Percentiles rank a stretch among this genome's conserved stretches.
These are phyloP conservation scores for Diacronema lutheri DNA, from an alignment of 78 protist genomes.

Conservation along the genomic window DNA sequence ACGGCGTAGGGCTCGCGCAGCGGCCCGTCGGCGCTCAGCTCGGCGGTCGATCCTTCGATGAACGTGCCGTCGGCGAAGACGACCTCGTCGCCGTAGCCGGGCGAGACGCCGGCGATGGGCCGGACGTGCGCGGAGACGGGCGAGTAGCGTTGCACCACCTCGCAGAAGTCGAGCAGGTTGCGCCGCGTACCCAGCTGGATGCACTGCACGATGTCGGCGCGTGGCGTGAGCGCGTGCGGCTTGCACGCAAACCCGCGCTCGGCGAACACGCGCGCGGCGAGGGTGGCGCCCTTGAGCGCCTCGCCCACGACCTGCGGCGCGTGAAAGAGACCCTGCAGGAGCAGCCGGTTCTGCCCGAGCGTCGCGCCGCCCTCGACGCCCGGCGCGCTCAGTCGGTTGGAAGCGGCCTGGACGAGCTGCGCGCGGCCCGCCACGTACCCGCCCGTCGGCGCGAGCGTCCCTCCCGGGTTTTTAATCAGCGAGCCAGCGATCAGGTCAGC, in stretches of 20 bases:
- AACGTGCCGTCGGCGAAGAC: conserved; percentile 52
- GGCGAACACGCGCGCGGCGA: conserved; percentile 13
- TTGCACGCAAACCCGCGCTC: conserved; percentile 28
- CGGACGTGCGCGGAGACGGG: background rate
- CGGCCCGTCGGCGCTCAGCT: conserved; percentile 49
- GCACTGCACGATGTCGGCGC: conserved; percentile 30
- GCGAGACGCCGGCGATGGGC: background rate
- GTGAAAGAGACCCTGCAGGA: conserved; percentile 46
- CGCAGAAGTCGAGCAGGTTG: conserved; percentile 21
- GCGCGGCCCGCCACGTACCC: conserved; percentile 23
- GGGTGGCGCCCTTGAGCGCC: conserved; percentile 34
- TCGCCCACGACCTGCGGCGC: conserved; percentile 54
- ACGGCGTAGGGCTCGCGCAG: conserved; percentile 42
- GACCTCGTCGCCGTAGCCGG: conserved; percentile 50
- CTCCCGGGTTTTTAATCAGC: conserved; percentile 57
- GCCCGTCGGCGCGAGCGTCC: conserved; percentile 40
- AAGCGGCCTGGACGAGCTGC: background rate
- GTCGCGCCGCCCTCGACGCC: conserved; percentile 59
- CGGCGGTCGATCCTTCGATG: conserved; percentile 33
- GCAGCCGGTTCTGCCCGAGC: conserved; percentile 27
- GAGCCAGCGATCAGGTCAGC: conserved; percentile 44
- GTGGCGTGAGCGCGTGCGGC: background rate
- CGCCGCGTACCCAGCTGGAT: background rate
- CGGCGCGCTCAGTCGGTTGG: conserved; percentile 18
- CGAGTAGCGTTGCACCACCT: conserved; percentile 15